phyloP scores from a whole-genome alignment of 2,329 filamentous ascomycete species.

The Myriosclerotinia duriaeana region DNA sequence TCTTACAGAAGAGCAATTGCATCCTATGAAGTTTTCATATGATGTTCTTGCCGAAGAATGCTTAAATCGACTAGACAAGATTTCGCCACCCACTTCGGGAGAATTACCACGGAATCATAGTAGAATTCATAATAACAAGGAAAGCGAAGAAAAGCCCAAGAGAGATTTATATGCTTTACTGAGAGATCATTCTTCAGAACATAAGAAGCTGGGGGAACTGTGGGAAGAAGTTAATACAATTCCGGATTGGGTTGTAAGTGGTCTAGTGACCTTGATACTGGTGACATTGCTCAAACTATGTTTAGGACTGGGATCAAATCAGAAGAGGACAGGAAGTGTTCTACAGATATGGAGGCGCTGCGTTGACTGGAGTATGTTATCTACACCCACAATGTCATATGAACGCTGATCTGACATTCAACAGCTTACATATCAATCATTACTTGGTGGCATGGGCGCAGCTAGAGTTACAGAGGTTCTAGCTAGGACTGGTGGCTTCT shows the following conservation, averaged over 20 bases:
- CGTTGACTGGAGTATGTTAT: conserved; percentile 54
- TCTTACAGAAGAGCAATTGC: conserved; percentile 56
- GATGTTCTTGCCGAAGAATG: conserved; percentile 68
- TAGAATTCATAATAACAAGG: conserved; percentile 44
- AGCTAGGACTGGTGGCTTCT: conserved; percentile 72
- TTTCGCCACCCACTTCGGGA: conserved; percentile 50
- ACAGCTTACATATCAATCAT: conserved; percentile 54
- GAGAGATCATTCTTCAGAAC: conserved; percentile 54
- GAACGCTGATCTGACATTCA: conserved; percentile 12
- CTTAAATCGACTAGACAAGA: conserved; percentile 60
- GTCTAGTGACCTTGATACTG: neutral
- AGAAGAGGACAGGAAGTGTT: conserved; percentile 73
- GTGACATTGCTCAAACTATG: neutral
- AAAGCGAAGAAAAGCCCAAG: conserved; percentile 30
- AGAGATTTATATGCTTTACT: conserved; percentile 66
- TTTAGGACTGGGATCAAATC: conserved; percentile 69
- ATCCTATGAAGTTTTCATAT: conserved; percentile 63
- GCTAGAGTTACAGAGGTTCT: conserved; percentile 72
- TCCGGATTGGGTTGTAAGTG: conserved; percentile 62
- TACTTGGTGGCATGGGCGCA: conserved; percentile 72
- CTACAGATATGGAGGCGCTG: conserved; percentile 70
- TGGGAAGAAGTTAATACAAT: conserved; percentile 67
- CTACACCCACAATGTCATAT: neutral
- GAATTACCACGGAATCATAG: conserved; percentile 35
- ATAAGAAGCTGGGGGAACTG: conserved; percentile 55